Evolutionary conservation across 202 grass and related monocot genomes (phyloP).

Genomic region (Musa balbisiana): DNA sequence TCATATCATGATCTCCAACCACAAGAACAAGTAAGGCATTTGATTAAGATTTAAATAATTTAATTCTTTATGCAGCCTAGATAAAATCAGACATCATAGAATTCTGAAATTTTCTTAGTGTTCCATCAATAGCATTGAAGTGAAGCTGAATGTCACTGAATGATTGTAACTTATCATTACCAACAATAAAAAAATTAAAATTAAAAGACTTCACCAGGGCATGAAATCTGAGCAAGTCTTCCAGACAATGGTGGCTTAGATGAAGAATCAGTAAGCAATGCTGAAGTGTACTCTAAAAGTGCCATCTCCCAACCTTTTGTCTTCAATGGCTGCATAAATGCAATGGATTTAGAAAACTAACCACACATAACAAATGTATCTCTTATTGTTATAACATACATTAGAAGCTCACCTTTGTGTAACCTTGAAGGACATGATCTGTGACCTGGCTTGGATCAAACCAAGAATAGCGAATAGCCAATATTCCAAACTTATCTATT

Average conservation of each 20-base stretch:
- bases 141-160: too few relatives aligned
- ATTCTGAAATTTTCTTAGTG: too few relatives aligned
- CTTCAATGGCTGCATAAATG: constrained; percentile 51
- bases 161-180: too few relatives aligned
- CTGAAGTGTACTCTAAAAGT: constrained; percentile 69
- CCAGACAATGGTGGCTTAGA: constrained; percentile 50
- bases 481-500: constrained; percentile 84
- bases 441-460: constrained; percentile 69
- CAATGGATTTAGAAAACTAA: background rate
- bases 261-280: constrained; percentile 59
- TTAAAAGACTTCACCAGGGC: constrained; percentile 43
- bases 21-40: too few relatives aligned
- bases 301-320: constrained; percentile 75
- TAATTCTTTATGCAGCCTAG: too few relatives aligned
- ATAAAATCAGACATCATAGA: too few relatives aligned
- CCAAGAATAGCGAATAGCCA: constrained; percentile 67
- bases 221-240: constrained; percentile 78
- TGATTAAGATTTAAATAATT: too few relatives aligned
- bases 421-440: constrained; percentile 80
- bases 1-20: too few relatives aligned
- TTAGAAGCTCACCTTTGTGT: constrained; percentile 55
- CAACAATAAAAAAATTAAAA: too few relatives aligned
- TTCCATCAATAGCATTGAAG: too few relatives aligned
- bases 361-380: background rate
- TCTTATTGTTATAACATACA: background rate